Evolutionary conservation across 495 filamentous ascomycete species (phyloP), one percentile per base, ranked within the genome.

Genomic region (Cairneyella variabilis): DNA sequence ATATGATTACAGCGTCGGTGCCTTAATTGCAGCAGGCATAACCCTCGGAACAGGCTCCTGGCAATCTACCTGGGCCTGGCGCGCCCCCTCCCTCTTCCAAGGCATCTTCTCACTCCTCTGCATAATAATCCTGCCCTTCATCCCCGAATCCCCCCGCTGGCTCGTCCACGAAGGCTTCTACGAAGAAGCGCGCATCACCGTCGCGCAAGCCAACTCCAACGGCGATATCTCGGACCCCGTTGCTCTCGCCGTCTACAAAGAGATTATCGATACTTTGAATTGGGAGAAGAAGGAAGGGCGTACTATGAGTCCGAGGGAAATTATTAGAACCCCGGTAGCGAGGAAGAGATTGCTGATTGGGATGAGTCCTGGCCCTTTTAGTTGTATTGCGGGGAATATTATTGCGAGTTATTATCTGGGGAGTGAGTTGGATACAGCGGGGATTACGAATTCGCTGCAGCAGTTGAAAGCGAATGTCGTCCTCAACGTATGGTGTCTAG

Each of bases 61-160:
- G 48, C 10, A 53, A 1, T 53, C 58, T 8, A 61, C 58, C 9
- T 61, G 58, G 58, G 53, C 53, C 37, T 61, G 58, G 58, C n/a
- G 58, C 32, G 10, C 46, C 6, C 58, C 58, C 8, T 56, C 53
- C 7, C 37, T 57, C 16, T 45, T 61, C 12, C 58, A 61, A 22
- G 53, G 53, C 8, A 47, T 61, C 26, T 55, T 55, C 42, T 49
- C 48, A 8, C 1, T 53, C 9, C 27, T 61, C 16, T 56, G 51
- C 39, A 54, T 61, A 20, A 0, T 51, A 16, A 34, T 61, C 10
- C 20, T 61, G 14, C 58, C 53, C 17, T 69, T 71, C 59, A 61
- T 73, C 22, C 80, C 80, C 2, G 79, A 82, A 68, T 81, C 77
- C 2, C 79, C 80, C 9, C 76, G 80, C 56, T 84, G 79, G 79